Percentiles rank a stretch among this genome's conserved stretches.
phyloP scores from a whole-genome alignment of 495 filamentous ascomycete species.

The Pyrenopolyporus hunteri region DNA sequence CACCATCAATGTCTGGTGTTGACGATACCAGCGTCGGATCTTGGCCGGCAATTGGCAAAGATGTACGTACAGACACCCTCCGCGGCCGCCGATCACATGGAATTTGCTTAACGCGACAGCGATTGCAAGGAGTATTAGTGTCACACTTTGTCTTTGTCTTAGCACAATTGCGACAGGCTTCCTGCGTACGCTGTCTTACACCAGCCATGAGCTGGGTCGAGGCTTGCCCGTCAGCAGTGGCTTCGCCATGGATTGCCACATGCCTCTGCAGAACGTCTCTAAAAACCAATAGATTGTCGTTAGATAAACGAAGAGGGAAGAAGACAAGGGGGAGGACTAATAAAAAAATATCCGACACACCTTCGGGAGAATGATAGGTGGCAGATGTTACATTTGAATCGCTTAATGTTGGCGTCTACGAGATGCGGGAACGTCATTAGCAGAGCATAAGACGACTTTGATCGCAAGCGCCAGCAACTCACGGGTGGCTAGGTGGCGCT shows the following conservation, averaged over 20 bases:
- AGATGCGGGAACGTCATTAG: background rate
- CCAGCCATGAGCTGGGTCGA: background rate
- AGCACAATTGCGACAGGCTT: conserved; percentile 18
- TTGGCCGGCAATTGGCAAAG: background rate
- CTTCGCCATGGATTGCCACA: conserved; percentile 10
- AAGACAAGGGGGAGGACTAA: background rate
- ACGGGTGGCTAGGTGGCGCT: conserved; percentile 22
- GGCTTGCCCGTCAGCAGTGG: background rate
- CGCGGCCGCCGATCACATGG: conserved; percentile 3
- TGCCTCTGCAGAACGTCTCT: conserved; percentile 21
- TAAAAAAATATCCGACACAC: background rate
- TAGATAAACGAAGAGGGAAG: background rate
- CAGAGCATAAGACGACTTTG: background rate
- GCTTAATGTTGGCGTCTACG: conserved; percentile 18
- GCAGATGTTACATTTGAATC: conserved; percentile 20
- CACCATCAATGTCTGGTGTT: background rate
- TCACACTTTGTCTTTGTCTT: conserved; percentile 22
- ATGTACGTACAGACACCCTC: background rate
- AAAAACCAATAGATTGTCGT: background rate
- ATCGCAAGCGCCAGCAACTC: background rate
- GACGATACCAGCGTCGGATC: background rate
- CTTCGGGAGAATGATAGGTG: conserved; percentile 18
- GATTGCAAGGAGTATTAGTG: conserved; percentile 15
- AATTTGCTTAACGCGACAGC: conserved; percentile 10
- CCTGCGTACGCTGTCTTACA: conserved; percentile 15